Conservation (phyloP, 352 stramenopile species). For the Globisporangium yorkense region DNA sequence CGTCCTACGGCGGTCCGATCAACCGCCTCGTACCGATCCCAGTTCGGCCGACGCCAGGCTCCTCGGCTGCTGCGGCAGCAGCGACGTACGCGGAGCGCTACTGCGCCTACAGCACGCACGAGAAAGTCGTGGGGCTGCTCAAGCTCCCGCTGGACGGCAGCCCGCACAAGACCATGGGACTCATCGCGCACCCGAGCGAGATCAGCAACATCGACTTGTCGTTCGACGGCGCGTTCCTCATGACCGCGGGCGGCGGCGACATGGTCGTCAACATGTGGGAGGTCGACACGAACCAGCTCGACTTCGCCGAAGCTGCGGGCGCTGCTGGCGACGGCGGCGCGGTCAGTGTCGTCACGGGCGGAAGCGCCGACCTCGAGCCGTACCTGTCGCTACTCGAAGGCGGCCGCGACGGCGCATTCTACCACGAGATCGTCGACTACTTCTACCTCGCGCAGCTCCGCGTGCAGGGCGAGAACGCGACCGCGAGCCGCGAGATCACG, state of each 20-base stretch:
- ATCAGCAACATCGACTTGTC: slow-evolving; percentile 86
- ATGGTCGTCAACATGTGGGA: slow-evolving; percentile 92
- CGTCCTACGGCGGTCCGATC: slow-evolving; percentile 88
- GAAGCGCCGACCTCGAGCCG: slow-evolving; percentile 17
- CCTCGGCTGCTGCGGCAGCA: not conserved
- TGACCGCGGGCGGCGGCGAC: slow-evolving; percentile 87
- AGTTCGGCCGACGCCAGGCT: not conserved
- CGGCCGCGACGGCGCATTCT: slow-evolving; percentile 71
- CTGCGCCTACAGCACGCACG: slow-evolving; percentile 74
- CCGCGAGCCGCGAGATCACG: slow-evolving; percentile 56
- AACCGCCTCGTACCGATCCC: slow-evolving; percentile 73
- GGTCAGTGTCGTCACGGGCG: not conserved
- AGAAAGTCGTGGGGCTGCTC: slow-evolving; percentile 80
- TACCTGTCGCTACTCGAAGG: slow-evolving; percentile 87
- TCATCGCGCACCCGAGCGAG: slow-evolving; percentile 88
- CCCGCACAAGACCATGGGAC: slow-evolving; percentile 87
- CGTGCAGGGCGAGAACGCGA: slow-evolving; percentile 87
- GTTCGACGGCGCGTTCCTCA: slow-evolving; percentile 79
- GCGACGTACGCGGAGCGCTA: slow-evolving; percentile 39
- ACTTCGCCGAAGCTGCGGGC: slow-evolving; percentile 48
- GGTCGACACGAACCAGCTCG: slow-evolving; percentile 71
- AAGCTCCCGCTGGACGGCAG: slow-evolving; percentile 91
- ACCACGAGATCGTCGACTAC: slow-evolving; percentile 92
- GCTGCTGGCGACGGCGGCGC: slow-evolving; percentile 5
- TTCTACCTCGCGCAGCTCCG: slow-evolving; percentile 93